Percentiles rank a stretch among this genome's conserved stretches.
Evolutionary conservation across 2,329 filamentous ascomycete species (phyloP).

Genomic region (Epichloe baconii): DNA sequence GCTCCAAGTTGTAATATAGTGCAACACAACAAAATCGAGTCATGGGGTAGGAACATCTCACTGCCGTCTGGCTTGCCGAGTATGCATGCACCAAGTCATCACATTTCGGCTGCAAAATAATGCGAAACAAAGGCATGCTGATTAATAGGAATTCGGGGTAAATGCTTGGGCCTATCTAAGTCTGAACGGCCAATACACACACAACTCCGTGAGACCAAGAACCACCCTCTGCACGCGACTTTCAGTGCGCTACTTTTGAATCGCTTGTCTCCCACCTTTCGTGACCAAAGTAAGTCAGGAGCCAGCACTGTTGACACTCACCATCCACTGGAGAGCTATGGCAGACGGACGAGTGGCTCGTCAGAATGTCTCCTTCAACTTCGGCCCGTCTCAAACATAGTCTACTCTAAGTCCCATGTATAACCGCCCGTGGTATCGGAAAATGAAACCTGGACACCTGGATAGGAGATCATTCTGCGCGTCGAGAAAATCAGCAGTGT

Average conservation of each 20-base stretch:
- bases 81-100: too few species aligned
- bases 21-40: neutral
- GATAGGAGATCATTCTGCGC: neutral
- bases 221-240: neutral
- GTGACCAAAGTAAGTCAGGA: neutral
- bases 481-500: neutral
- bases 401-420: conserved; percentile 22
- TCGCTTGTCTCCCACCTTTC: neutral
- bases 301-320: neutral
- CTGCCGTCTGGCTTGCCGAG: too few species aligned
- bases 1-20: conserved; percentile 19
- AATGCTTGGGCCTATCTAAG: conserved; percentile 1
- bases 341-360: neutral
- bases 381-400: conserved; percentile 15
- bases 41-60: too few species aligned
- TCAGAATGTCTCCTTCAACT: neutral
- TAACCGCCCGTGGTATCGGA: conserved; percentile 25
- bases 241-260: neutral
- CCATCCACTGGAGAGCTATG: neutral
- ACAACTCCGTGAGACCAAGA: neutral
- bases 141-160: neutral
- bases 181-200: neutral
- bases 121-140: neutral
- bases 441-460: conserved; percentile 12
- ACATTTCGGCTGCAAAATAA: too few species aligned